Evolutionary conservation across 139 green algal genomes (phyloP).

Genomic region (Coccomyxa sp.): DNA sequence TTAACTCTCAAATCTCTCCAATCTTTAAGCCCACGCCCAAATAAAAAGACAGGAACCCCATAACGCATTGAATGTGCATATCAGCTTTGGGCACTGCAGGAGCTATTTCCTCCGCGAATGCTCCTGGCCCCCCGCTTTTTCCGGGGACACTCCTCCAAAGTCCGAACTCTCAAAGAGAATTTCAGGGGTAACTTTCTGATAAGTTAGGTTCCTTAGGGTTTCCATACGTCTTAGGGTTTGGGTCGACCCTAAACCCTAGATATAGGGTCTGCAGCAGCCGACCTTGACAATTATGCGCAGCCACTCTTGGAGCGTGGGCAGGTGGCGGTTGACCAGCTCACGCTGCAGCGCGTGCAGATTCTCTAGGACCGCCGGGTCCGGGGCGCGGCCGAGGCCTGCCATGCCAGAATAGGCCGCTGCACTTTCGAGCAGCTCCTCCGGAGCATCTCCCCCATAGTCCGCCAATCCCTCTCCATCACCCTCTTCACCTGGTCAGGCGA

Average conservation of each 20-base stretch:
- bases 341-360: conserved; percentile 20
- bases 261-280: not conserved
- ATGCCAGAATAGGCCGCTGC: not conserved
- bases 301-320: conserved; percentile 25
- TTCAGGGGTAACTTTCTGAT: no score
- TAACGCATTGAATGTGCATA: not conserved
- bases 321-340: conserved; percentile 6
- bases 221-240: no score
- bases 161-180: no score
- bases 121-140: no score
- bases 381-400: no score
- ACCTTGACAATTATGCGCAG: conserved; percentile 19
- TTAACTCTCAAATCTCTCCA: not conserved
- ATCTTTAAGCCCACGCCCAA: no score
- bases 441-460: not conserved
- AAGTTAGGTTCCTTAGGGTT: no score
- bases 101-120: no score
- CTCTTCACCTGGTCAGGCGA: not conserved
- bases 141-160: no score
- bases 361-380: conserved; percentile 18
- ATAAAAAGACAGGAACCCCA: no score
- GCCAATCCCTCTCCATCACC: conserved; percentile 1
- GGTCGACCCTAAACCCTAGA: no score
- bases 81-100: not conserved
- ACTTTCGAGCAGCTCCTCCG: conserved; percentile 12